These are phyloP conservation scores for Neltuma alba DNA, from an alignment of 306 rosid species.

Conservation along the genomic window DNA sequence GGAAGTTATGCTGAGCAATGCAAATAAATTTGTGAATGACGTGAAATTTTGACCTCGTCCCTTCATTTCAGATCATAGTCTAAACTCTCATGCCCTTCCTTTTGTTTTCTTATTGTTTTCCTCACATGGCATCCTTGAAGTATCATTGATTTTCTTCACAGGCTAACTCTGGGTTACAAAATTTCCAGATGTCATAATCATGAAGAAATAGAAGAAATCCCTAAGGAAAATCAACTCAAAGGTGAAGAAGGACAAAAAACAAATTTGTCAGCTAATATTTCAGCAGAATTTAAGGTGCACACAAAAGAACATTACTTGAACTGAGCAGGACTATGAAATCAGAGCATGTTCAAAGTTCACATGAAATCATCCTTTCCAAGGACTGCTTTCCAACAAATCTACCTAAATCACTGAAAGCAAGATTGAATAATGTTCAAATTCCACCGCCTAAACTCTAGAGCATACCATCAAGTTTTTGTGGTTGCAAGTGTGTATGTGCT, in stretches of 20 bases:
- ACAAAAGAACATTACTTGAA: no score
- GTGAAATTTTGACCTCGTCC: neutral
- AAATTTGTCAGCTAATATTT: neutral
- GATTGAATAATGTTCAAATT: no score
- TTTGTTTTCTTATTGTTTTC: neutral
- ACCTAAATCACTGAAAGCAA: no score
- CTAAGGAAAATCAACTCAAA: neutral
- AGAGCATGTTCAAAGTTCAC: neutral
- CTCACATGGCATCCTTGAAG: neutral
- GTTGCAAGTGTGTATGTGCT: no score
- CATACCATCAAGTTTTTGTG: no score
- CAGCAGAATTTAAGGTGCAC: neutral
- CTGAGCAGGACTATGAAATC: no score
- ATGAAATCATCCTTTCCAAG: no score
- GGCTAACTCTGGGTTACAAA: no score
- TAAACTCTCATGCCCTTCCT: neutral
- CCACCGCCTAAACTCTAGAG: no score
- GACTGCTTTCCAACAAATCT: no score
- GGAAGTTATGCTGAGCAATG: neutral
- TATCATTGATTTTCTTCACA: neutral
- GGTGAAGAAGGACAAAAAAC: neutral
- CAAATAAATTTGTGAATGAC: conserved; percentile 1
- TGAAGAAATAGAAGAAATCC: neutral
- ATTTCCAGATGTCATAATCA: no score
- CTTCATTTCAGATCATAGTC: conserved; percentile 9